A percentile compares a stretch with the other conserved stretches of the same genome.
Conservation (phyloP, 2,329 filamentous ascomycete species). For the Fusarium tricinctum region DNA sequence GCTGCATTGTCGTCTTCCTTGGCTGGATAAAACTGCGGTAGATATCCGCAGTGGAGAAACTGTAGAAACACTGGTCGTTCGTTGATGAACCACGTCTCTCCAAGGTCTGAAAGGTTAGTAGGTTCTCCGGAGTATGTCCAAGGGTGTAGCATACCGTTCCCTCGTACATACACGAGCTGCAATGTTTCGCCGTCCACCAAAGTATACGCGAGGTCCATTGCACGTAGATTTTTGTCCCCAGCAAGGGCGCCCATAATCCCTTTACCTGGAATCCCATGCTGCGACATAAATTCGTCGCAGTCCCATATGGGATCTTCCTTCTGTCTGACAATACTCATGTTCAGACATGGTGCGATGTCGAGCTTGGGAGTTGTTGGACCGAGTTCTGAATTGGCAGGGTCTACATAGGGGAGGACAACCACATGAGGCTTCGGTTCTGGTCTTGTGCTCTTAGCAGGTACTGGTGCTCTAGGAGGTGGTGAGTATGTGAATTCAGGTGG, state of each 20-base stretch:
- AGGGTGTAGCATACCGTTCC: slow-evolving; percentile 8
- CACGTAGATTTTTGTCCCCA: slow-evolving; percentile 24
- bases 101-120: slow-evolving; percentile 17
- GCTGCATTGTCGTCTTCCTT: slow-evolving; percentile 4
- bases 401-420: slow-evolving; percentile 18
- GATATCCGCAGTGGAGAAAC: slow-evolving; percentile 31
- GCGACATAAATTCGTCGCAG: slow-evolving; percentile 7
- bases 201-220: slow-evolving; percentile 23
- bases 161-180: slow-evolving; percentile 27
- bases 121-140: rapidly evolving
- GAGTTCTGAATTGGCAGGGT: slow-evolving; percentile 20
- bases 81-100: slow-evolving; percentile 37
- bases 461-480: rapidly evolving
- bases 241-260: slow-evolving; percentile 29
- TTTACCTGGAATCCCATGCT: neutral
- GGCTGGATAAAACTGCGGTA: slow-evolving; percentile 25
- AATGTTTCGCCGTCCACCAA: slow-evolving; percentile 8
- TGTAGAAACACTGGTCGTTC: slow-evolving; percentile 28
- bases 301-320: slow-evolving; percentile 16
- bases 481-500: neutral
- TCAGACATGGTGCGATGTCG: neutral
- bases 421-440: slow-evolving; percentile 19
- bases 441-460: neutral
- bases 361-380: neutral
- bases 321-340: slow-evolving; percentile 14